Evolutionary conservation across 2,329 filamentous ascomycete species (phyloP).

Genomic region (Neonectria magnoliae): DNA sequence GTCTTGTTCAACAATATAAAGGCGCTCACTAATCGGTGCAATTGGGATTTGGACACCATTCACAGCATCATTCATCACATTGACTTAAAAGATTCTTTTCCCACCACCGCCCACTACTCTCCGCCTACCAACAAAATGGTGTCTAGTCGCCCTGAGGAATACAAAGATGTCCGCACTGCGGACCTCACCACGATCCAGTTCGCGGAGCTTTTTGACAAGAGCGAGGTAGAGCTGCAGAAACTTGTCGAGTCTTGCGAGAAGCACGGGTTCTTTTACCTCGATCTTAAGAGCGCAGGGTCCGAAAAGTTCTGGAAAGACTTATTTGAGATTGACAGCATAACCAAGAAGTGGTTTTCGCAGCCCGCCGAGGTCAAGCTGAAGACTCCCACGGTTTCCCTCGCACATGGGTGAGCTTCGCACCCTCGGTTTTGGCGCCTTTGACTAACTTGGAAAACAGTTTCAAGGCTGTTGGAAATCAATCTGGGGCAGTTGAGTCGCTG

Average conservation of each 20-base stretch:
- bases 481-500: background rate
- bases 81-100: background rate
- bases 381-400: background rate
- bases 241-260: background rate
- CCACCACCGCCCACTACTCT: background rate
- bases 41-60: background rate
- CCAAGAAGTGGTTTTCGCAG: background rate
- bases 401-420: background rate
- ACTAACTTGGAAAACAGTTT: background rate
- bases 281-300: background rate
- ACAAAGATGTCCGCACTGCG: background rate
- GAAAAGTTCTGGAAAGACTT: background rate
- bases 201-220: background rate
- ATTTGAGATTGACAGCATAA: background rate
- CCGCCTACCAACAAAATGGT: background rate
- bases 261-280: background rate
- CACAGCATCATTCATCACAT: background rate
- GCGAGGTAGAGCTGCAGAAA: background rate
- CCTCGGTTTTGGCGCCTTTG: background rate
- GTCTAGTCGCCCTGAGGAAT: background rate
- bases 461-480: background rate
- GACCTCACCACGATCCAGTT: background rate
- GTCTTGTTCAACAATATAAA: background rate
- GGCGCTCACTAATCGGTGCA: background rate
- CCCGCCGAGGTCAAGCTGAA: background rate